A percentile compares a stretch with the other conserved stretches of the same genome.
These are phyloP conservation scores for Amanita rimosa DNA, from an alignment of 768 basidiomycete genomes.

Conservation along the genomic window DNA sequence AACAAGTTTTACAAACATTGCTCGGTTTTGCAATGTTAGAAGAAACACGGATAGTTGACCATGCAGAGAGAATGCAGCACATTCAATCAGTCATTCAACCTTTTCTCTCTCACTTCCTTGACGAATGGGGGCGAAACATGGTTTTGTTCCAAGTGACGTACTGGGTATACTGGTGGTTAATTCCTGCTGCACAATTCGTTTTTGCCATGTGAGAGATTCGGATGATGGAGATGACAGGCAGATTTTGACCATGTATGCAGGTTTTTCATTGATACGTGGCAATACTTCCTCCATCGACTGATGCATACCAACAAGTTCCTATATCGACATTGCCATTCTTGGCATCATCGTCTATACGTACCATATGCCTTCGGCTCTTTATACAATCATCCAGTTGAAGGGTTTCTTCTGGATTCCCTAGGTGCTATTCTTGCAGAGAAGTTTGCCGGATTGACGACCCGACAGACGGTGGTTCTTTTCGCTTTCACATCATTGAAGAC, in stretches of 20 bases:
- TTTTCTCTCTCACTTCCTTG: conserved; percentile 26
- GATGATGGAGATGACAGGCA: not conserved
- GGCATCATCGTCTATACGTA: conserved; percentile 93
- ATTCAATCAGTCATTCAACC: conserved; percentile 29
- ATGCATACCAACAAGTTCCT: conserved; percentile 90
- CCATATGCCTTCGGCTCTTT: conserved; percentile 95
- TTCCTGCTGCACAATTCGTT: conserved; percentile 63
- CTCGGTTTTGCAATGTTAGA: conserved; percentile 56
- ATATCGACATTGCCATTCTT: conserved; percentile 86
- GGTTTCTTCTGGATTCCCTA: conserved; percentile 77
- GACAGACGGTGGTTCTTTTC: conserved; percentile 83
- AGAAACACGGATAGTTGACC: conserved; percentile 19
- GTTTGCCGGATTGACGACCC: conserved; percentile 53
- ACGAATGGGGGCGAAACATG: conserved; percentile 28
- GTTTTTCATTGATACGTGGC: conserved; percentile 95
- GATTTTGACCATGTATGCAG: conserved; percentile 26
- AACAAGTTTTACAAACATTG: conserved; percentile 76
- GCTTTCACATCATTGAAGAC: conserved; percentile 80
- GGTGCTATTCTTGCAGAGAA: conserved; percentile 73
- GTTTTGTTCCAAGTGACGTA: conserved; percentile 31
- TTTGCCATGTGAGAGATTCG: conserved; percentile 53
- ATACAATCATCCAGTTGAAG: conserved; percentile 96
- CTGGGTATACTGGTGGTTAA: conserved; percentile 87
- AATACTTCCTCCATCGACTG: conserved; percentile 88
- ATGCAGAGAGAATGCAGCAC: conserved; percentile 31